Evolutionary conservation across 2,329 filamentous ascomycete genomes (phyloP).

Genomic region (Botrytis porri): DNA sequence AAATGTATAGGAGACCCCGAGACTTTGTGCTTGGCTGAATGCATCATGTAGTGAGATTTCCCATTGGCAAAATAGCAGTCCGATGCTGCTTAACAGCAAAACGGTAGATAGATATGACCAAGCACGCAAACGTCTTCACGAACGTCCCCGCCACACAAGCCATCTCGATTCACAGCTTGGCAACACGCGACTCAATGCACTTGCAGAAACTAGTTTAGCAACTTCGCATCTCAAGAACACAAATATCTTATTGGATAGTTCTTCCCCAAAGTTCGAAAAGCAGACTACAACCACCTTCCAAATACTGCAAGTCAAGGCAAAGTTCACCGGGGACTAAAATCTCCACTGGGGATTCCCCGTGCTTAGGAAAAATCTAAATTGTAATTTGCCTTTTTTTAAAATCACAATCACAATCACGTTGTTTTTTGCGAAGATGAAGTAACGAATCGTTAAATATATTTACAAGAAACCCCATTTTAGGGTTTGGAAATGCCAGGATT

Average conservation of each 20-base stretch:
- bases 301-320: not conserved
- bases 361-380: not conserved
- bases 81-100: not conserved
- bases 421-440: not conserved
- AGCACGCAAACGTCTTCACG: not conserved
- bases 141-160: not conserved
- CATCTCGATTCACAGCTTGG: not conserved
- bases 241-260: not conserved
- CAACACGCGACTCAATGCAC: not conserved
- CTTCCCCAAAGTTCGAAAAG: not conserved
- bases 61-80: not conserved
- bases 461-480: not conserved
- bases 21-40: not conserved
- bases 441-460: not conserved
- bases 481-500: not conserved
- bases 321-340: not conserved
- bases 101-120: not conserved
- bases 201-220: not conserved
- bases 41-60: not conserved
- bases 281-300: not conserved
- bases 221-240: not conserved
- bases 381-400: not conserved
- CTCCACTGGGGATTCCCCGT: not conserved
- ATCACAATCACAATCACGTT: not conserved
- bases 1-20: not conserved